Evolutionary conservation across 768 basidiomycete genomes (phyloP), one percentile per base, ranked within the genome.

Genomic region (Termitomyces sp.): DNA sequence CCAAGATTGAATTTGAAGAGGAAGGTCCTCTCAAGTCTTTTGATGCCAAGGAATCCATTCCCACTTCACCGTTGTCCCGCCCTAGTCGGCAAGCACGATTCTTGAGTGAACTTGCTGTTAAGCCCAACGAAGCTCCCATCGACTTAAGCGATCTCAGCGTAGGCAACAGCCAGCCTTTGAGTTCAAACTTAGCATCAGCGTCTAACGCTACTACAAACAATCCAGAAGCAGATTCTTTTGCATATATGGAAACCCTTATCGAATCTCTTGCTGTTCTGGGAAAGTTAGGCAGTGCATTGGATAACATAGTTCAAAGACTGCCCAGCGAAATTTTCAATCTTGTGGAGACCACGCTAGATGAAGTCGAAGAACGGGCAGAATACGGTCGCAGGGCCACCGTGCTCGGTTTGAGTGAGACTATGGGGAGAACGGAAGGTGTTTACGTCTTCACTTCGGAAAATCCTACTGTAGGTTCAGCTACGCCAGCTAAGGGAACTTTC

Each of bases 231-330:
- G 94, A 99, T 70, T 94, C 94, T 0, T 99, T 97, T 74, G 75
- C 86, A 4, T 98, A 98, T 69, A 89, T 98, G 65, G 97, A 98
- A 75, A 91, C 86, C 2, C 80, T 98, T 7, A 78, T 98, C 8
- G 97, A 98, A 73, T 91, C 95, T n/a, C 79, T 98, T 13, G 90
- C 94, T 15, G 89, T 94, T 2, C 79, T 99, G 15, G 96, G 96
- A 7, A 91, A 92, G 69, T 81, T 98, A 2, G 93, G 92, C 2
- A 85, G 78, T 58, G 92, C 88, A 6, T 77, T 98, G 16, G 97
- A 99, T 67, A 85, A 81, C 54, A 79, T 98, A 49, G 79, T 87
- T 6, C 95, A 98, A 71, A 85, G 95, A 55, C 76, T 97, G 3
- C 85, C 91, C 1, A 78, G 81, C 53, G 97, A 99, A 74, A 82